phyloP scores from a whole-genome alignment of 345 rosid species.

The Syzygium grande region DNA sequence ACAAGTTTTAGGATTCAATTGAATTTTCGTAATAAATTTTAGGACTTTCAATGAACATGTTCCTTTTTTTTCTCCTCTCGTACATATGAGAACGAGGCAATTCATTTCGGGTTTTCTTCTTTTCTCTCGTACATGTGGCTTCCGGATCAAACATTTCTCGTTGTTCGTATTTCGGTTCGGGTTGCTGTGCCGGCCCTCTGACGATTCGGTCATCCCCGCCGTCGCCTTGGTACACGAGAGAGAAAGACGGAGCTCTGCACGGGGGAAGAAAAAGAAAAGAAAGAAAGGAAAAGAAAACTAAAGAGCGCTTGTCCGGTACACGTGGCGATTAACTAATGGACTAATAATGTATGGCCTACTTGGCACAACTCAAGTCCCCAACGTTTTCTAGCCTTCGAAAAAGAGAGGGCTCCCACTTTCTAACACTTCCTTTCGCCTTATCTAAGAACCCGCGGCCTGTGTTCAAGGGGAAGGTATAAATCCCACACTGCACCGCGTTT shows the following conservation, averaged over 20 bases:
- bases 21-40: too few species aligned
- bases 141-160: constrained; percentile 18
- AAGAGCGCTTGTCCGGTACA: not conserved
- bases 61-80: not conserved
- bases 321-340: not conserved
- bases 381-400: not conserved
- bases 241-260: not conserved
- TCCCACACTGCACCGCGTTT: not conserved
- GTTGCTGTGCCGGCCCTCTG: not conserved
- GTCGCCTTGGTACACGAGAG: not conserved
- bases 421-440: not conserved
- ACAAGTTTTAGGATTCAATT: too few species aligned
- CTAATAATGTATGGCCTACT: not conserved
- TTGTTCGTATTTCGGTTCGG: not conserved
- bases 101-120: constrained; percentile 55
- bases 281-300: not conserved
- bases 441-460: not conserved
- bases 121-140: constrained; percentile 27
- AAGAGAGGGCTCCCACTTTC: not conserved
- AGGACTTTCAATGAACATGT: too few species aligned
- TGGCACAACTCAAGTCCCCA: not conserved
- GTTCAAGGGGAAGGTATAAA: not conserved
- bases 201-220: constrained; percentile 29
- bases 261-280: not conserved
- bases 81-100: constrained; percentile 51